Evolutionary conservation across 2,329 filamentous ascomycete genomes (phyloP), one percentile per base, ranked within the genome.

Genomic region (Penicillium sp.): DNA sequence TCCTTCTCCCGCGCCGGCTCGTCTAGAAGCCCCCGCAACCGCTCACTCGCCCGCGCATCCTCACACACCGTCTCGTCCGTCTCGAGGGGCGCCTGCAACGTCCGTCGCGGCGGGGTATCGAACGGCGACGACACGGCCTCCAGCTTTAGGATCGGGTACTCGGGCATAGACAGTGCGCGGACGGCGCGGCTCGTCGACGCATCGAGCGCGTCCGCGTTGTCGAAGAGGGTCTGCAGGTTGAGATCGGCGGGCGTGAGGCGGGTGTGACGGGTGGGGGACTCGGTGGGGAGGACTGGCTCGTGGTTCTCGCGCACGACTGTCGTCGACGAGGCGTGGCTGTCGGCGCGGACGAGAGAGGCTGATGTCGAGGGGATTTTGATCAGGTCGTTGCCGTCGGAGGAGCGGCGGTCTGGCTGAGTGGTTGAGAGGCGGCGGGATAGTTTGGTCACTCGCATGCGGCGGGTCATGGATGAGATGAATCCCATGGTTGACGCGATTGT

Each of bases 121-220:
- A 26, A 26, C 4, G 47, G 36, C 11, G 43, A 44, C n/a, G 41
- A 32, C 7, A 39, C 41, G 4, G 41, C 49, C 27, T 56, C 53
- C 31, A 56, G 27, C 28, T 43, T 51, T 2, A 49, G 33, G 9
- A 56, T 23, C 1, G 53, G 53, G 19, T 53, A 53, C n/a, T 49
- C 51, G 4, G 39, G 38, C 36, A 40, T 40, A 3, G 43, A 36
- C 2, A 47, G 29, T 0, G 43, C 39, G 15, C 27, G 38, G 2
- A 33, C 18, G 2, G 46, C 36, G 5, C 39, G 43, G 7, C 38
- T 39, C 2, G 31, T 36, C 2, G 36, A 38, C 1, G 36, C 21
- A 27, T 50, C 44, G 3, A 47, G 20, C 2, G 44, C 30, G 11
- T 46, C 15, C n/a, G 27, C 37, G 15, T 46, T 41, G 16, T 56